These are phyloP conservation scores for Synchytrium microbalum DNA, from an alignment of 371 early-diverging fungal genomes.

Conservation along the genomic window DNA sequence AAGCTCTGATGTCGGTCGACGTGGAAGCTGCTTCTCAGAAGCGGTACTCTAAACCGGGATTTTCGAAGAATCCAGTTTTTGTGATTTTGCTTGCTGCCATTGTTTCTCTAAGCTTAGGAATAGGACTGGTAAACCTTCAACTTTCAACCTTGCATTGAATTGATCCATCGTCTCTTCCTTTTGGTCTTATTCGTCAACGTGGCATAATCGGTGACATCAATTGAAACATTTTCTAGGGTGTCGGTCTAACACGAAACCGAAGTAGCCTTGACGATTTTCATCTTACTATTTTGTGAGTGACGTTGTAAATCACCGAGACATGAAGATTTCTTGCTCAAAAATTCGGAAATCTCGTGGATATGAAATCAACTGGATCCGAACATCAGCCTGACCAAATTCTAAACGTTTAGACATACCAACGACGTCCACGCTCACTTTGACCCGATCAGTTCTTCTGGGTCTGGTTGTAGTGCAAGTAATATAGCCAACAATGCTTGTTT, in stretches of 20 bases:
- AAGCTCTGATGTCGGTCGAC: too few species aligned
- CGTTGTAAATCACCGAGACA: background rate
- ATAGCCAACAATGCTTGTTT: background rate
- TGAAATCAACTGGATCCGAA: background rate
- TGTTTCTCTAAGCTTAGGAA: too few species aligned
- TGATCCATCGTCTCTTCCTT: too few species aligned
- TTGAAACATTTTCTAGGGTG: background rate
- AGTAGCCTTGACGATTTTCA: background rate
- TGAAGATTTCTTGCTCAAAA: background rate
- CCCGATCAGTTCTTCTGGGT: constrained; percentile 4
- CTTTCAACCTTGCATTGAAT: too few species aligned
- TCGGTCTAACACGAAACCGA: background rate
- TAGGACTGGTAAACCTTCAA: too few species aligned
- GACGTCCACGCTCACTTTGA: constrained; percentile 55
- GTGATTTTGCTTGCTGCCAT: too few species aligned
- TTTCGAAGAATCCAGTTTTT: too few species aligned
- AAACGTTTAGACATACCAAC: constrained; percentile 45
- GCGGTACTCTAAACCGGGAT: too few species aligned
- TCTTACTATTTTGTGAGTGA: background rate
- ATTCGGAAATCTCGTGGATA: background rate
- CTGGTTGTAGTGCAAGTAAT: background rate
- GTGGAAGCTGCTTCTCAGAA: too few species aligned
- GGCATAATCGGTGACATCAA: too few species aligned
- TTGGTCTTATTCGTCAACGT: too few species aligned
- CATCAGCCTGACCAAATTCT: background rate